phyloP scores from a whole-genome alignment of 306 rosid species.

The Inga leiocalycina region DNA sequence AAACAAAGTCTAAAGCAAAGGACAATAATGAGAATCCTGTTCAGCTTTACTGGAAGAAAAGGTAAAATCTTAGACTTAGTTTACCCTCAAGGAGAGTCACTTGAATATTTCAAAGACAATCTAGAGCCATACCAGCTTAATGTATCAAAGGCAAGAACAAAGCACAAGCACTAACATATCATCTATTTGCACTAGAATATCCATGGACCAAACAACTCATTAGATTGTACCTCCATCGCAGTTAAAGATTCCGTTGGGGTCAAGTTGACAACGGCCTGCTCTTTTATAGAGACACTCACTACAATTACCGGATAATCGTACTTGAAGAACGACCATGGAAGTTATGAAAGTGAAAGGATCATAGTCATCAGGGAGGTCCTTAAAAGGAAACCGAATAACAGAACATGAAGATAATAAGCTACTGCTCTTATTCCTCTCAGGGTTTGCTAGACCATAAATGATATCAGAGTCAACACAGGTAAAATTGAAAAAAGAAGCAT shows the following conservation, averaged over 20 bases:
- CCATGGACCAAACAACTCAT: background rate
- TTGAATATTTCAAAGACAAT: background rate
- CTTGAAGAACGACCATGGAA: background rate
- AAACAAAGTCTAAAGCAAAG: background rate
- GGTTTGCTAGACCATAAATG: background rate
- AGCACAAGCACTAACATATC: background rate
- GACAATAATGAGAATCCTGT: background rate
- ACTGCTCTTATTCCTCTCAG: background rate
- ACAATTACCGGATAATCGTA: conserved; percentile 33
- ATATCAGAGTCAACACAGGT: background rate
- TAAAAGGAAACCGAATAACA: conserved; percentile 35
- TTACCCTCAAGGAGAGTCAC: background rate
- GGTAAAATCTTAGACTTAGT: background rate
- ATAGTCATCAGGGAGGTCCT: background rate
- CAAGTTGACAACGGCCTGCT: conserved; percentile 26
- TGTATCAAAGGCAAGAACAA: no score
- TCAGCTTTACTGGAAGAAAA: background rate
- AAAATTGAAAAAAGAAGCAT: background rate
- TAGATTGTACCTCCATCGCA: conserved; percentile 36
- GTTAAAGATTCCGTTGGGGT: background rate
- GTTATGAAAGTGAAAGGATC: conserved; percentile 25
- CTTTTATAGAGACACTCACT: background rate
- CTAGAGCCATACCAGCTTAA: background rate
- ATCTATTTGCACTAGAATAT: background rate
- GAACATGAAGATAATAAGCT: conserved; percentile 44